These are phyloP conservation scores for Xylaria sp. DNA, from an alignment of 2,329 filamentous ascomycete genomes.

Conservation along the genomic window DNA sequence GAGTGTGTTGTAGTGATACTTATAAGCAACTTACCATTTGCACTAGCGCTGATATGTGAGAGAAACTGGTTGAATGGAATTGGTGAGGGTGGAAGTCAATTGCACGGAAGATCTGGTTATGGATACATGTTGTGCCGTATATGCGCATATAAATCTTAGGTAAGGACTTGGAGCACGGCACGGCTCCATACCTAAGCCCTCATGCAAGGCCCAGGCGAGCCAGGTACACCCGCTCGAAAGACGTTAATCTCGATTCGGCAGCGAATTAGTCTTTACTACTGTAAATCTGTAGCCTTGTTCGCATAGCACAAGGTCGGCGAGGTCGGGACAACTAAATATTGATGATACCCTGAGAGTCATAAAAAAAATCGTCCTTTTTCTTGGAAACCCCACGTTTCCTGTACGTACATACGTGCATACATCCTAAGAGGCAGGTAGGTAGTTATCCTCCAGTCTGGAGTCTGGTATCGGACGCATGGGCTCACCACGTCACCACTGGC, in stretches of 20 bases:
- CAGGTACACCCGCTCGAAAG: slow-evolving; percentile 25
- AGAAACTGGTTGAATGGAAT: background rate
- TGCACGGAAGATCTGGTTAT: background rate
- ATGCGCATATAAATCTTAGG: background rate
- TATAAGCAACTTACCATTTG: background rate
- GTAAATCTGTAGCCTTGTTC: slow-evolving; percentile 8
- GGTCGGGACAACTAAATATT: slow-evolving; percentile 12
- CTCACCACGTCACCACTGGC: slow-evolving; percentile 34
- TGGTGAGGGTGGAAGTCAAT: background rate
- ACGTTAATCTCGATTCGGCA: slow-evolving; percentile 27
- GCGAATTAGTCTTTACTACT: background rate
- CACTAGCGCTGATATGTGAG: background rate
- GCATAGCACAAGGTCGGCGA: slow-evolving; percentile 9
- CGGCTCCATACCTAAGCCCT: slow-evolving; percentile 7
- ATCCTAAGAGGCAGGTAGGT: slow-evolving; percentile 1
- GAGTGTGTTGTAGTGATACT: background rate
- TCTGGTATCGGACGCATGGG: slow-evolving; percentile 7
- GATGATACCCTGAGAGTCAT: slow-evolving; percentile 14
- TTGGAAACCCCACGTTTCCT: slow-evolving; percentile 4
- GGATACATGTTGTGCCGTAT: background rate
- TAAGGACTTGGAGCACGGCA: slow-evolving; percentile 8
- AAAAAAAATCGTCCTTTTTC: slow-evolving; percentile 7
- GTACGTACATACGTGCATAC: background rate
- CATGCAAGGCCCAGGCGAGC: slow-evolving; percentile 28
- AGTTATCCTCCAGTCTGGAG: background rate